Conservation (phyloP, 2,329 filamentous ascomycete genomes). For the Fusarium sp. region DNA sequence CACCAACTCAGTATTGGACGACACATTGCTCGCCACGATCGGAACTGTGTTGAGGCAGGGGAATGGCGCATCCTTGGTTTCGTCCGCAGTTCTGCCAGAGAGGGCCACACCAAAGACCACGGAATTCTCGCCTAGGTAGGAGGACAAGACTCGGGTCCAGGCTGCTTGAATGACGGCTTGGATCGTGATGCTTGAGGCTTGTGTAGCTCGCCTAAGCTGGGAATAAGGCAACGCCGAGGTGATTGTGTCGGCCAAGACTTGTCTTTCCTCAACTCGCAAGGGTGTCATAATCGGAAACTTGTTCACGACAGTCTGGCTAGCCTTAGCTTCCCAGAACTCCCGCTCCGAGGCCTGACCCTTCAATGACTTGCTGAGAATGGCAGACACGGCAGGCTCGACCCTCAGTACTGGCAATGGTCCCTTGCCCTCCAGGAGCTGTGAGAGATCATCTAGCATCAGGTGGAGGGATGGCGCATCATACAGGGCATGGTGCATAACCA, state of each 20-base stretch:
- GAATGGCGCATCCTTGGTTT: constrained; percentile 71
- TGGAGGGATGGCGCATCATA: constrained; percentile 85
- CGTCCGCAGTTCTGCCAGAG: constrained; percentile 75
- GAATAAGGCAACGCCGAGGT: constrained; percentile 52
- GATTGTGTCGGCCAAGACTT: constrained; percentile 48
- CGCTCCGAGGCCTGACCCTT: constrained; percentile 49
- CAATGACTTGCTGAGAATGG: constrained; percentile 52
- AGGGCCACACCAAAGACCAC: constrained; percentile 85
- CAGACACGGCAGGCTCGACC: constrained; percentile 52
- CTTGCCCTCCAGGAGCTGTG: constrained; percentile 38
- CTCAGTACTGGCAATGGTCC: constrained; percentile 12
- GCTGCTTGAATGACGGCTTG: constrained; percentile 81
- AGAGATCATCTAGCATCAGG: constrained; percentile 70
- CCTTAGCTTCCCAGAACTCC: constrained; percentile 72
- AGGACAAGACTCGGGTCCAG: constrained; percentile 80
- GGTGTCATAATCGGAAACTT: constrained; percentile 83
- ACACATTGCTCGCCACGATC: constrained; percentile 66
- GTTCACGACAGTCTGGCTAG: constrained; percentile 66
- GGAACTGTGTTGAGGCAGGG: constrained; percentile 88
- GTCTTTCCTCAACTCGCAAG: constrained; percentile 53
- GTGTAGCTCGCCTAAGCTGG: constrained; percentile 67
- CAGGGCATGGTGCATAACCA: constrained; percentile 79
- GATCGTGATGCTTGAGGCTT: constrained; percentile 71
- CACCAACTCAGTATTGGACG: constrained; percentile 68
- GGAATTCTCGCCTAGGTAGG: constrained; percentile 78